Conservation (phyloP, 2,329 filamentous ascomycete species). For the Emydomyces testavorans region DNA sequence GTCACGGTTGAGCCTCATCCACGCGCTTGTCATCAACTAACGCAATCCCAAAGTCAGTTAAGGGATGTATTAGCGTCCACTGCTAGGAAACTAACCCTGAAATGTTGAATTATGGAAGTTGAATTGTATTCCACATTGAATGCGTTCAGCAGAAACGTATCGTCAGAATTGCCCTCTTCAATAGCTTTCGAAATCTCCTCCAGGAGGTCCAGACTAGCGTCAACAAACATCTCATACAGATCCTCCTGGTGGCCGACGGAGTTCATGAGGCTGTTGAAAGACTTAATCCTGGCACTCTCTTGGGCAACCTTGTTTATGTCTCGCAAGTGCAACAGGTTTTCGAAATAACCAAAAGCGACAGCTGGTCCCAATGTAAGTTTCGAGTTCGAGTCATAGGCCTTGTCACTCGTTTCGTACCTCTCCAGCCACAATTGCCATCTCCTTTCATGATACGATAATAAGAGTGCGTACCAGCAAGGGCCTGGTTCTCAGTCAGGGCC, state of each 20-base stretch:
- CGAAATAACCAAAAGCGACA: constrained; percentile 86
- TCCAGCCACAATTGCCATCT: constrained; percentile 94
- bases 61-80: neutral
- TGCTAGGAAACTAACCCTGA: constrained; percentile 41
- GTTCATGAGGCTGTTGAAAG: constrained; percentile 58
- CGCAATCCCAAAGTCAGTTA: neutral
- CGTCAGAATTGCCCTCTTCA: constrained; percentile 42
- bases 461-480: constrained; percentile 70
- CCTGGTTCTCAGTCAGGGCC: constrained; percentile 39
- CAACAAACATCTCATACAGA: constrained; percentile 71
- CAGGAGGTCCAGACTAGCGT: constrained; percentile 60
- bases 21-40: constrained; percentile 70
- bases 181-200: constrained; percentile 50
- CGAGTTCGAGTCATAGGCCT: neutral
- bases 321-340: constrained; percentile 60
- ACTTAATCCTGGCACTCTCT: constrained; percentile 61
- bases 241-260: constrained; percentile 56
- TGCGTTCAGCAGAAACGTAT: constrained; percentile 47
- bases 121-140: constrained; percentile 65
- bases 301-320: constrained; percentile 54
- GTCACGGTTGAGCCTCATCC: constrained; percentile 62
- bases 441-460: constrained; percentile 80
- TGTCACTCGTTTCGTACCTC: constrained; percentile 55
- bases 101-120: constrained; percentile 73
- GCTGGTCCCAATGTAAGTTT: constrained; percentile 43